Evolutionary conservation across 768 basidiomycete genomes (phyloP).

Genomic region (Mycena rebaudengoi): DNA sequence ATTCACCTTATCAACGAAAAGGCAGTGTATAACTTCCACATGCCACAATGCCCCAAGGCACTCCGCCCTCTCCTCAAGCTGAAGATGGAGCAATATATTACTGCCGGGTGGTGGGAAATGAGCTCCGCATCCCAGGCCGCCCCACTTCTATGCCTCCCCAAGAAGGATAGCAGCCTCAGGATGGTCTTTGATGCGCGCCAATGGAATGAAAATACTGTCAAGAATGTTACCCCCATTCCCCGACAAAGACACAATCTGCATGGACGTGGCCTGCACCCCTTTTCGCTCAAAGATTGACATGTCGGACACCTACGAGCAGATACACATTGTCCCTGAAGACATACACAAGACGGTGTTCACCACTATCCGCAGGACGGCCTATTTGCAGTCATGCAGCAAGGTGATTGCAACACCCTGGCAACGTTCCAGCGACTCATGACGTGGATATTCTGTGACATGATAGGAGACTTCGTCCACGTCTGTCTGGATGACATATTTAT

Average conservation of each 20-base stretch:
- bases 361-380: constrained; percentile 12
- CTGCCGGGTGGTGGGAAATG: constrained; percentile 18
- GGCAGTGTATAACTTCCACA: constrained; percentile 27
- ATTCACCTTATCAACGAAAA: constrained; percentile 38
- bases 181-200: constrained; percentile 45
- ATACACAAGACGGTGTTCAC: constrained; percentile 37
- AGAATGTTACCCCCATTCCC: constrained; percentile 47
- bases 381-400: constrained; percentile 28
- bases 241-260: constrained; percentile 12
- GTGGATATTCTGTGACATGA: constrained; percentile 44
- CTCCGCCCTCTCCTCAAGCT: constrained; percentile 5
- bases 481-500: constrained; percentile 58
- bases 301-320: constrained; percentile 45
- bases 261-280: constrained; percentile 36
- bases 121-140: constrained; percentile 26
- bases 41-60: constrained; percentile 36
- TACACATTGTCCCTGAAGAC: constrained; percentile 31
- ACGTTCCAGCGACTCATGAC: constrained; percentile 58
- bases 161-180: constrained; percentile 37
- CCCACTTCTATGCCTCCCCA: constrained; percentile 35
- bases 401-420: constrained; percentile 54
- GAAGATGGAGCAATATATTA: constrained; percentile 3
- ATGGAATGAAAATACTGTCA: constrained; percentile 50
- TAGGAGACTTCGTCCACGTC: constrained; percentile 49
- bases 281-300: constrained; percentile 43